Conservation (phyloP, 805 yeast species). For the Kodamaea neixiangensis region DNA sequence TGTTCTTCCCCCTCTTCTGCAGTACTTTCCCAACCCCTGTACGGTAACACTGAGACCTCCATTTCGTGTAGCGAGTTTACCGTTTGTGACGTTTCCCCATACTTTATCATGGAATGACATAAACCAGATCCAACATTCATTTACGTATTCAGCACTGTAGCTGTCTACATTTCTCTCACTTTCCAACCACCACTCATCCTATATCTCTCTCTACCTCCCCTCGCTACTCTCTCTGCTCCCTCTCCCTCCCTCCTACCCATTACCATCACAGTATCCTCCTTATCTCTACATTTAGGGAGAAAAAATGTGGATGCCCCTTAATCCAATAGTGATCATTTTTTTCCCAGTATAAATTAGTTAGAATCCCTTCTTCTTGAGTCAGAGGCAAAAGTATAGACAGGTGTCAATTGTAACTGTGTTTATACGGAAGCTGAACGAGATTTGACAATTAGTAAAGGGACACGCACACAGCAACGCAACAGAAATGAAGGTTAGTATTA, state of each 20-base stretch:
- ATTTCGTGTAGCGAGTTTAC: neutral
- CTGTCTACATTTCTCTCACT: neutral
- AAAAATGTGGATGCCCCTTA: slow-evolving; percentile 5
- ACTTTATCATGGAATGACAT: neutral
- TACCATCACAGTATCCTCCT: too few relatives aligned
- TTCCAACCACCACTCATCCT: neutral
- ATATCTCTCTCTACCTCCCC: neutral
- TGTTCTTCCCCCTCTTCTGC: neutral
- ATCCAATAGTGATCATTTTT: slow-evolving; percentile 6
- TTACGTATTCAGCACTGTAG: too few relatives aligned
- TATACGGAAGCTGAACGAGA: neutral
- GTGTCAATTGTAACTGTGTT: neutral
- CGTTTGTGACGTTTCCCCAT: neutral
- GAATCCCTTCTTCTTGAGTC: neutral
- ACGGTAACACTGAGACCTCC: neutral
- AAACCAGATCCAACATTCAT: too few relatives aligned
- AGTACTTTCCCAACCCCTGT: neutral
- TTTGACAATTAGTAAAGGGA: neutral
- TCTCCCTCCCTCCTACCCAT: neutral
- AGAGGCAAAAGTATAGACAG: neutral
- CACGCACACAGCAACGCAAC: neutral
- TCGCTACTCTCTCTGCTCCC: neutral
- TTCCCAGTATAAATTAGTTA: neutral
- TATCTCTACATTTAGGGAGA: neutral
- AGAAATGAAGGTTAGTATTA: slow-evolving; percentile 4